phyloP scores from a whole-genome alignment of 805 yeast species.

The Candida sphagnicola region DNA sequence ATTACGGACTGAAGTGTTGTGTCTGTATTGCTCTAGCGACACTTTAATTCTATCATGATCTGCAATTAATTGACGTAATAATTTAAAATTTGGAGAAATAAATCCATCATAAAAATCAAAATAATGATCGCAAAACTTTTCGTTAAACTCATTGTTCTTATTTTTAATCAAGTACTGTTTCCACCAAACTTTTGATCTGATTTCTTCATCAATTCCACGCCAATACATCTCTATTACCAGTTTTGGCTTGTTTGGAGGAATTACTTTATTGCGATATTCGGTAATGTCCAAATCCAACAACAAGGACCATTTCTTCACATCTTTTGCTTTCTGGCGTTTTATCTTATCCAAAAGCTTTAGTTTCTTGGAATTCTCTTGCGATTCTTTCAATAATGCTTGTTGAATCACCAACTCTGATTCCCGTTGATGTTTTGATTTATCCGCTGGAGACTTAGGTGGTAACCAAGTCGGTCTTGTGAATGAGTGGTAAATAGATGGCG shows the following conservation, averaged over 20 bases:
- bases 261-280: background rate
- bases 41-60: conserved; percentile 1
- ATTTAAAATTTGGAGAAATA: background rate
- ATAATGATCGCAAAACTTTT: conserved; percentile 11
- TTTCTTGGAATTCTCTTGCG: conserved; percentile 25
- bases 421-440: conserved; percentile 49
- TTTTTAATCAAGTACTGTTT: conserved; percentile 19
- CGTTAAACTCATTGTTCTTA: conserved; percentile 6
- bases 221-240: conserved; percentile 11
- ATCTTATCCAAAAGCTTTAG: conserved; percentile 26
- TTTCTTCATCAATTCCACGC: conserved; percentile 19
- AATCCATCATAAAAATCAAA: conserved; percentile 5
- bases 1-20: background rate
- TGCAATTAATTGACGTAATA: conserved; percentile 1
- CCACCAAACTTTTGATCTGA: conserved; percentile 51
- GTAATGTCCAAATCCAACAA: conserved; percentile 8
- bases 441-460: conserved; percentile 60
- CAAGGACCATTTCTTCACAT: conserved; percentile 20
- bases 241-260: conserved; percentile 2
- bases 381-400: conserved; percentile 38
- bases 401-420: conserved; percentile 47
- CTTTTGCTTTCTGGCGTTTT: conserved; percentile 32
- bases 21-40: background rate
- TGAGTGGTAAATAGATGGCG: conserved; percentile 21
- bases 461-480: conserved; percentile 60